Percentiles rank a stretch among this genome's conserved stretches.
Evolutionary conservation across 352 stramenopile species (phyloP).

Genomic region (Pythium insidiosum): DNA sequence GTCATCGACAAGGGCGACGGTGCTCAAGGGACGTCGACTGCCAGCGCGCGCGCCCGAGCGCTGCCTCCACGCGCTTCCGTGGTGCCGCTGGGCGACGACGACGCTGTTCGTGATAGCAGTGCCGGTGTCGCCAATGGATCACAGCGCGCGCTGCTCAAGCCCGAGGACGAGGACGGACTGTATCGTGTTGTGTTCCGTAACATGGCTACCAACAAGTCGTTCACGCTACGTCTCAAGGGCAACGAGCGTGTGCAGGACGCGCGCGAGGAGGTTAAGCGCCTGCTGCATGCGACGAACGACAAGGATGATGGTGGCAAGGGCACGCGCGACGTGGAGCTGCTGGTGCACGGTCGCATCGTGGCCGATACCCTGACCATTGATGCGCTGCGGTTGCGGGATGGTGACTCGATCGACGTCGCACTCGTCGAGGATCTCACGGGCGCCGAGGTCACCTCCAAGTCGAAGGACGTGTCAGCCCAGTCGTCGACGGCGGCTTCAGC

Average conservation of each 20-base stretch:
- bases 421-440: slow-evolving; percentile 39
- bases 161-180: slow-evolving; percentile 46
- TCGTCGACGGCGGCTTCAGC: slow-evolving; percentile 2
- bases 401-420: slow-evolving; percentile 57
- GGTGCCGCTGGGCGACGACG: slow-evolving; percentile 44
- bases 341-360: slow-evolving; percentile 54
- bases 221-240: slow-evolving; percentile 44
- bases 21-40: no score
- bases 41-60: no score
- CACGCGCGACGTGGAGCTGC: slow-evolving; percentile 59
- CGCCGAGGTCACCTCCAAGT: no score
- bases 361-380: slow-evolving; percentile 33
- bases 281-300: slow-evolving; percentile 40
- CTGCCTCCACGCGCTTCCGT: slow-evolving; percentile 50
- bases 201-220: slow-evolving; percentile 57
- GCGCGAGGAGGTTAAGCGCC: slow-evolving; percentile 43
- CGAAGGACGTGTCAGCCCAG: no score
- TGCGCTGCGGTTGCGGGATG: slow-evolving; percentile 50
- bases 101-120: slow-evolving; percentile 6
- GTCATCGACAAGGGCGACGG: slow-evolving; percentile 17
- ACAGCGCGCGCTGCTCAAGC: slow-evolving; percentile 25
- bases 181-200: slow-evolving; percentile 58
- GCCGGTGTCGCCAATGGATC: slow-evolving; percentile 5
- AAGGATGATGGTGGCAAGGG: slow-evolving; percentile 24
- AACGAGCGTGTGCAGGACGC: slow-evolving; percentile 48